Evolutionary conservation across 768 basidiomycete genomes (phyloP).

Genomic region (Macrolepiota fuliginosa): DNA sequence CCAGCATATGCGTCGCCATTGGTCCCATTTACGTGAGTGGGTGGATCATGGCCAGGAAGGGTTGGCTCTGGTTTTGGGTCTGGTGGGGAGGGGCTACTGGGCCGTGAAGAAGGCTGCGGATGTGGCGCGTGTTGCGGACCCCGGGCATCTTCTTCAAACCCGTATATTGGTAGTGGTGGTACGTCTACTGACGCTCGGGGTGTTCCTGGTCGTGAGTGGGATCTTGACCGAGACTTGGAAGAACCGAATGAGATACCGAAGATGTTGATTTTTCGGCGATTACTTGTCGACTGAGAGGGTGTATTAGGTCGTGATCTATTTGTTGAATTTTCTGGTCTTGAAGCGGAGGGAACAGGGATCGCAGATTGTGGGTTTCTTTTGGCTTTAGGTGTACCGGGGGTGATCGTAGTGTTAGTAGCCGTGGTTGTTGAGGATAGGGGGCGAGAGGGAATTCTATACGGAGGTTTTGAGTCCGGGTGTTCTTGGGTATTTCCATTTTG

Average conservation of each 20-base stretch:
- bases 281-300: constrained; percentile 30
- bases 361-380: constrained; percentile 25
- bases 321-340: constrained; percentile 11
- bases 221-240: constrained; percentile 28
- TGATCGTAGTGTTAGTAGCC: constrained; percentile 59
- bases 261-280: constrained; percentile 39
- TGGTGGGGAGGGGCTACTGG: constrained; percentile 29
- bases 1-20: not conserved
- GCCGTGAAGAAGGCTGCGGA: constrained; percentile 20
- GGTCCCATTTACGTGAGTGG: not conserved
- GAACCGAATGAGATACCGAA: constrained; percentile 35
- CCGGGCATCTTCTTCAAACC: constrained; percentile 23
- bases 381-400: constrained; percentile 50
- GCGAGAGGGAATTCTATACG: constrained; percentile 50
- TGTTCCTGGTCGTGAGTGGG: constrained; percentile 27
- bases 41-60: constrained; percentile 24
- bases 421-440: constrained; percentile 67
- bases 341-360: constrained; percentile 21
- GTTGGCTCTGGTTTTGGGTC: constrained; percentile 23
- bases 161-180: constrained; percentile 23
- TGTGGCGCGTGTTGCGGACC: constrained; percentile 27
- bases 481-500: not conserved
- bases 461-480: constrained; percentile 38
- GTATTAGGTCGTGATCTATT: constrained; percentile 24
- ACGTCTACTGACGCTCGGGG: constrained; percentile 19